Percentiles rank a stretch among this genome's conserved stretches.
These are phyloP conservation scores for Ceratobasidium sp. DNA, from an alignment of 1,284 basidiomycete species.

Conservation along the genomic window DNA sequence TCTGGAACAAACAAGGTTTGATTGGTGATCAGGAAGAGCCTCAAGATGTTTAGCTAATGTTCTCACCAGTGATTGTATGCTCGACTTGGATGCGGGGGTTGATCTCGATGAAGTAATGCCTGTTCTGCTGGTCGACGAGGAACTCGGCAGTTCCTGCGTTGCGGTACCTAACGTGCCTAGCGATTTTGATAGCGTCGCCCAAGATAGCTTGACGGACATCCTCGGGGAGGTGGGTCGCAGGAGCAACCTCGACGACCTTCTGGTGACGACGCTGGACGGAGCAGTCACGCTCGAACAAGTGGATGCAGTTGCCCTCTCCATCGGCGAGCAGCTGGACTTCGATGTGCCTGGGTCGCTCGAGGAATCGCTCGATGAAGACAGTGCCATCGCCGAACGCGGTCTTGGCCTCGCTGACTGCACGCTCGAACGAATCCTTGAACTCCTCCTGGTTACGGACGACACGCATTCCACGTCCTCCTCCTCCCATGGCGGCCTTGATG, in stretches of 20 bases:
- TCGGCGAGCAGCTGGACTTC: constrained; percentile 97
- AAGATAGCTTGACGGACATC: constrained; percentile 90
- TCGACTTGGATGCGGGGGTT: constrained; percentile 99
- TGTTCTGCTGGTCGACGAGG: constrained; percentile 93
- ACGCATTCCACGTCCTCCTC: constrained; percentile 98
- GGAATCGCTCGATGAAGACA: constrained; percentile 98
- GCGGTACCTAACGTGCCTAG: constrained; percentile 90
- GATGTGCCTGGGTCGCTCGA: constrained; percentile 95
- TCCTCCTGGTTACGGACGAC: constrained; percentile 93
- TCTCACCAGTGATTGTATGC: constrained; percentile 91
- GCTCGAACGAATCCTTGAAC: constrained; percentile 90
- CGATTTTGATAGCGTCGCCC: constrained; percentile 92
- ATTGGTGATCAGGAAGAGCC: constrained; percentile 8
- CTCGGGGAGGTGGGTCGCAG: constrained; percentile 93
- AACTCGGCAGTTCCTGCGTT: constrained; percentile 98
- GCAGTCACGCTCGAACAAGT: constrained; percentile 98
- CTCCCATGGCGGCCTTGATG: constrained; percentile 99
- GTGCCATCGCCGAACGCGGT: constrained; percentile 98
- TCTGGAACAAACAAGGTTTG: constrained; percentile 62
- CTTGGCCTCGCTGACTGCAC: constrained; percentile 95
- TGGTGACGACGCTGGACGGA: constrained; percentile 98
- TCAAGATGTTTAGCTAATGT: constrained; percentile 41
- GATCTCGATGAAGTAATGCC: constrained; percentile 99
- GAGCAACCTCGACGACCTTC: constrained; percentile 99
- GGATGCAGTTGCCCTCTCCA: constrained; percentile 90